Percentiles rank a stretch among this genome's conserved stretches.
Conservation (phyloP, 1,284 basidiomycete genomes). For the Lentinus polychrous region DNA sequence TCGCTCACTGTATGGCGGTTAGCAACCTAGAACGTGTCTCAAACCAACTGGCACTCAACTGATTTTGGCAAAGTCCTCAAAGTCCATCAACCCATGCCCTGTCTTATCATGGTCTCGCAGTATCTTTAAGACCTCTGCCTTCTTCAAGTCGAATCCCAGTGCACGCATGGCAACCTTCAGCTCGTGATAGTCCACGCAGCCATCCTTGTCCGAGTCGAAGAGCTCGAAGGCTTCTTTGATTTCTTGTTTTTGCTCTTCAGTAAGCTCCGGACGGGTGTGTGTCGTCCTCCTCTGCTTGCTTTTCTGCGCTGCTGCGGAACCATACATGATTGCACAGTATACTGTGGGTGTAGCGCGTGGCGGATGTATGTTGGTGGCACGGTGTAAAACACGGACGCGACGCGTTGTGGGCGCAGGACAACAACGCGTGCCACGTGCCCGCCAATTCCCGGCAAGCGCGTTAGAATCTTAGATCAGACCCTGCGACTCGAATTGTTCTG, state of each 20-base stretch:
- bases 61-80: conserved; percentile 91
- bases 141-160: conserved; percentile 96
- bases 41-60: conserved; percentile 55
- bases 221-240: conserved; percentile 99
- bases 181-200: conserved; percentile 96
- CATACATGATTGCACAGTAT: conserved; percentile 44
- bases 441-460: no score
- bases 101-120: conserved; percentile 89
- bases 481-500: no score
- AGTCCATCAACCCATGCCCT: conserved; percentile 89
- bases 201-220: conserved; percentile 98
- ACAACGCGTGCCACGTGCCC: background rate
- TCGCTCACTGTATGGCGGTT: conserved; percentile 72
- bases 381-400: background rate
- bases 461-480: no score
- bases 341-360: background rate
- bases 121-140: conserved; percentile 95
- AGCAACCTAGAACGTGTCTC: background rate
- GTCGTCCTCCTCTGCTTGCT: conserved; percentile 52
- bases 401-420: background rate
- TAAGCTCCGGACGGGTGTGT: conserved; percentile 72
- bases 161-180: conserved; percentile 98
- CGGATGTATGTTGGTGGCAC: background rate
- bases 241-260: conserved; percentile 94
- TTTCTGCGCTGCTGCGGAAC: conserved; percentile 64